Percentiles rank a stretch among this genome's conserved stretches.
phyloP scores from a whole-genome alignment of 306 rosid genomes.

The Dryas alaskensis region DNA sequence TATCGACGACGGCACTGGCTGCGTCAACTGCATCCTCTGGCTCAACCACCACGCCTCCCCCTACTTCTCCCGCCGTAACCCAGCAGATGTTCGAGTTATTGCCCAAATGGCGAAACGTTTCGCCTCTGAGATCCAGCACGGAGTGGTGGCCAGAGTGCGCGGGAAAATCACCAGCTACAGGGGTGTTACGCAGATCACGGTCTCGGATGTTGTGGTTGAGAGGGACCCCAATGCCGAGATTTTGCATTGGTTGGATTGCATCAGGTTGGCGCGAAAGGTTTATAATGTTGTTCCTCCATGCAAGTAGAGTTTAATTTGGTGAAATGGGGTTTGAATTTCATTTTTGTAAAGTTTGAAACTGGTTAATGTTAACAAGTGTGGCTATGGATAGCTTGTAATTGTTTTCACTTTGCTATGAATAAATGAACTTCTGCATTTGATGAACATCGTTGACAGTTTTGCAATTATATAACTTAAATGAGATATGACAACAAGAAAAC shows the following conservation, averaged over 20 bases:
- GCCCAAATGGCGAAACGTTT: conserved; percentile 37
- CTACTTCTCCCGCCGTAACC: conserved; percentile 43
- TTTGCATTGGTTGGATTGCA: conserved; percentile 68
- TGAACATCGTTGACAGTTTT: too few relatives aligned
- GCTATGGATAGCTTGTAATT: neutral
- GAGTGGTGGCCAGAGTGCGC: conserved; percentile 61
- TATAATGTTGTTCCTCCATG: conserved; percentile 32
- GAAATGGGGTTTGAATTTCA: neutral
- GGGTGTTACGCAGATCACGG: conserved; percentile 64
- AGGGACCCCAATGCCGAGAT: conserved; percentile 72
- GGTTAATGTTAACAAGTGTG: neutral
- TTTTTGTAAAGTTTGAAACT: neutral
- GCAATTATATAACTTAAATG: too few relatives aligned
- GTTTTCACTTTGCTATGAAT: neutral
- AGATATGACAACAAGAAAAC: neutral
- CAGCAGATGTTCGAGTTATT: conserved; percentile 41
- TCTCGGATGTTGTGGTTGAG: conserved; percentile 62
- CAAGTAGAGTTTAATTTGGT: neutral
- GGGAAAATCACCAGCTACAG: conserved; percentile 48
- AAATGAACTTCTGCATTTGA: neutral
- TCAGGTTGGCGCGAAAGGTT: conserved; percentile 59
- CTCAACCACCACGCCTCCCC: conserved; percentile 64
- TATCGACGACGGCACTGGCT: conserved; percentile 69
- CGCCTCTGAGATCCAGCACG: conserved; percentile 37
- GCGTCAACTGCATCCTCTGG: conserved; percentile 73